phyloP scores from a whole-genome alignment of 768 basidiomycete species.

The Russula griseocarnosa region DNA sequence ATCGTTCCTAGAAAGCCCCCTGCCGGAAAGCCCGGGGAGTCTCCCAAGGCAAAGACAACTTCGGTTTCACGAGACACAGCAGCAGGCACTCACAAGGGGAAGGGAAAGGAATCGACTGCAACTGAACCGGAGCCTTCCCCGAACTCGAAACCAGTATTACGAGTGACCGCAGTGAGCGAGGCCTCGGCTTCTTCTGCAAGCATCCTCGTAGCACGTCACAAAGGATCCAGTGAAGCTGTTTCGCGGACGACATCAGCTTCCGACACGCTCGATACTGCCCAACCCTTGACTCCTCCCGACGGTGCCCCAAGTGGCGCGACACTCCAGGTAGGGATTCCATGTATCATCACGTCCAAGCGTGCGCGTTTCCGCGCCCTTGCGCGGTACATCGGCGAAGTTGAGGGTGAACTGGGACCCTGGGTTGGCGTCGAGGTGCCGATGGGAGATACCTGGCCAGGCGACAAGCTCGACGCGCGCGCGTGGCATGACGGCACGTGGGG shows the following conservation, averaged over 20 bases:
- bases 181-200: slow-evolving; percentile 32
- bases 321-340: slow-evolving; percentile 83
- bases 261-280: slow-evolving; percentile 20
- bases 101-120: slow-evolving; percentile 23
- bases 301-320: slow-evolving; percentile 56
- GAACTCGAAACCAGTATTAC: slow-evolving; percentile 4
- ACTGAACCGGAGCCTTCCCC: slow-evolving; percentile 22
- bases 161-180: slow-evolving; percentile 7
- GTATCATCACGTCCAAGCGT: slow-evolving; percentile 80
- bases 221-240: slow-evolving; percentile 40
- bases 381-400: slow-evolving; percentile 82
- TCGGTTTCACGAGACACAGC: neutral
- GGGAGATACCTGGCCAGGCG: slow-evolving; percentile 49
- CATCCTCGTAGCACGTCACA: slow-evolving; percentile 34
- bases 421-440: slow-evolving; percentile 88
- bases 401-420: slow-evolving; percentile 80
- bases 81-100: slow-evolving; percentile 16
- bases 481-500: slow-evolving; percentile 87
- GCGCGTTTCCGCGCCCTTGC: slow-evolving; percentile 84
- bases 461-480: slow-evolving; percentile 56
- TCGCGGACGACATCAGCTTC: slow-evolving; percentile 23
- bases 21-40: slow-evolving; percentile 11
- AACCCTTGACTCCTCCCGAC: slow-evolving; percentile 6
- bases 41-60: slow-evolving; percentile 14
- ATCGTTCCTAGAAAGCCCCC: slow-evolving; percentile 24